These are phyloP conservation scores for Apiotrichum siamense DNA, from an alignment of 1,284 basidiomycete genomes.

Conservation along the genomic window DNA sequence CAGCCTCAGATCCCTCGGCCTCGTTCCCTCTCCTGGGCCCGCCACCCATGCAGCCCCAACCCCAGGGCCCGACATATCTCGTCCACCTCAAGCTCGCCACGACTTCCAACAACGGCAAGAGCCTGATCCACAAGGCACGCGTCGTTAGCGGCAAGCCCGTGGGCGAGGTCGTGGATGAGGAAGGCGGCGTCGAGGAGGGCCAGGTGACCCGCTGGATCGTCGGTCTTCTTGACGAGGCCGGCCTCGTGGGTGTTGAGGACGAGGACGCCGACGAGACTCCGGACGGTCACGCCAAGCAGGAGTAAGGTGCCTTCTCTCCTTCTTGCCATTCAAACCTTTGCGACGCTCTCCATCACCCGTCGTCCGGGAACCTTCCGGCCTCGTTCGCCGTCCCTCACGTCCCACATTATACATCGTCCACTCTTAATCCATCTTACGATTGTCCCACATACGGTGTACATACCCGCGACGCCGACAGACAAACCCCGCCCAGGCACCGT, in stretches of 20 bases:
- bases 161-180: slow-evolving; percentile 38
- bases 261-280: slow-evolving; percentile 1
- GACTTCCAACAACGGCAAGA: slow-evolving; percentile 43
- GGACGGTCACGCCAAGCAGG: slow-evolving; percentile 22
- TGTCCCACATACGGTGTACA: too few species aligned
- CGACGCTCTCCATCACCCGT: too few species aligned
- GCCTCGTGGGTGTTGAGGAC: slow-evolving; percentile 34
- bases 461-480: too few species aligned
- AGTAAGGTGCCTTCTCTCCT: slow-evolving; percentile 10
- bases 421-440: too few species aligned
- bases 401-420: too few species aligned
- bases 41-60: slow-evolving; percentile 8
- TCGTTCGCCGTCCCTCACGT: too few species aligned
- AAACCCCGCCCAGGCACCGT: too few species aligned
- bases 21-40: slow-evolving; percentile 4
- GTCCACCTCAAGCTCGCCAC: slow-evolving; percentile 35
- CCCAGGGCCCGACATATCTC: slow-evolving; percentile 34
- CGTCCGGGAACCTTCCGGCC: too few species aligned
- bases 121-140: slow-evolving; percentile 35
- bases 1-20: slow-evolving; percentile 11
- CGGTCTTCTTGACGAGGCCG: slow-evolving; percentile 30
- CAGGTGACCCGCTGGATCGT: slow-evolving; percentile 38
- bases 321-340: too few species aligned
- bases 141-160: slow-evolving; percentile 32
- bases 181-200: slow-evolving; percentile 41